Evolutionary conservation across 2,329 filamentous ascomycete species (phyloP).

Genomic region (Emmonsia crescens): DNA sequence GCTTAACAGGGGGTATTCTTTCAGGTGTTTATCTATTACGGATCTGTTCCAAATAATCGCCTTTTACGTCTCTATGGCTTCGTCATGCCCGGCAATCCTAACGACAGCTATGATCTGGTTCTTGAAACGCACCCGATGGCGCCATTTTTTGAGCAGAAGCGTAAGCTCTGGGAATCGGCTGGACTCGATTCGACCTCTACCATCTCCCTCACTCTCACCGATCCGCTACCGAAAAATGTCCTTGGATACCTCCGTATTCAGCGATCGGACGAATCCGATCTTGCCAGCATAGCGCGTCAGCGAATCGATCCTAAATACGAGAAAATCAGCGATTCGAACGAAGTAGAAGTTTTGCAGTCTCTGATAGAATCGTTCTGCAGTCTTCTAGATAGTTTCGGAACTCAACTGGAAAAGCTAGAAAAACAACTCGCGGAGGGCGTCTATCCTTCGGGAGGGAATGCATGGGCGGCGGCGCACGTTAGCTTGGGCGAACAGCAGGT

Average conservation of each 20-base stretch:
- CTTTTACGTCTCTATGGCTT: slow-evolving; percentile 31
- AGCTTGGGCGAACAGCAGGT: slow-evolving; percentile 24
- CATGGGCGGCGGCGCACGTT: slow-evolving; percentile 28
- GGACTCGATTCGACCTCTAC: slow-evolving; percentile 23
- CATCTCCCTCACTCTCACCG: slow-evolving; percentile 24
- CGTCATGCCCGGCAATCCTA: slow-evolving; percentile 26
- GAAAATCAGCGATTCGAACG: slow-evolving; percentile 24
- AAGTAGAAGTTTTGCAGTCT: slow-evolving; percentile 23
- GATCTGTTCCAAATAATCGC: slow-evolving; percentile 25
- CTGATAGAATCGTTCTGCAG: slow-evolving; percentile 23
- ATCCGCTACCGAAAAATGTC: slow-evolving; percentile 25
- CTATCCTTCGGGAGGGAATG: slow-evolving; percentile 24
- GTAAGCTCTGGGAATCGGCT: slow-evolving; percentile 25
- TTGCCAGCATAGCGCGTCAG: slow-evolving; percentile 16
- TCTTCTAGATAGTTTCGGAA: slow-evolving; percentile 23
- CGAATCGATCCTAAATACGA: slow-evolving; percentile 16
- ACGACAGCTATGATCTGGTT: slow-evolving; percentile 29
- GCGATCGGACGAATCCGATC: slow-evolving; percentile 21
- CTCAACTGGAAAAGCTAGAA: slow-evolving; percentile 22
- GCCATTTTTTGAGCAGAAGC: slow-evolving; percentile 26
- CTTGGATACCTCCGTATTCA: slow-evolving; percentile 30
- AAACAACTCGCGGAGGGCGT: slow-evolving; percentile 21
- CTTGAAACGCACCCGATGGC: slow-evolving; percentile 25
- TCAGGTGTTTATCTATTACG: slow-evolving; percentile 27
- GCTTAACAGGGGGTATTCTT: slow-evolving; percentile 11